phyloP scores from a whole-genome alignment of 768 basidiomycete species.

The Tylopilus sp. region DNA sequence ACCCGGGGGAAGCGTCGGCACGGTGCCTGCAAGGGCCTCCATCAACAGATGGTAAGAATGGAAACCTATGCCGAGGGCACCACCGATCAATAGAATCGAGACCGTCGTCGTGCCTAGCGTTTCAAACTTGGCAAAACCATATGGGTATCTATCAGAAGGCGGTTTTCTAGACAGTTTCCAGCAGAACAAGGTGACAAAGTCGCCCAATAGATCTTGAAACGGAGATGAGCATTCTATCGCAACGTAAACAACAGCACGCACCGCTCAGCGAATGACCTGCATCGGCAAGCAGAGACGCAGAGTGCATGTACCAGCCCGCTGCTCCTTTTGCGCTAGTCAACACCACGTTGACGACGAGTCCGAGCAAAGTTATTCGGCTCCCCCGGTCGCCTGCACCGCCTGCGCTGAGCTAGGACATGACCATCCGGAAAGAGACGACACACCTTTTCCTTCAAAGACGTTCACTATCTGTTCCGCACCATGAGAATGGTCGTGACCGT shows the following conservation, averaged over 20 bases:
- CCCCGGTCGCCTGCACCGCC: slow-evolving; percentile 65
- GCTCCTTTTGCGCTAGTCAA: slow-evolving; percentile 81
- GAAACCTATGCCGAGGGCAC: slow-evolving; percentile 80
- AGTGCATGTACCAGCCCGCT: slow-evolving; percentile 89
- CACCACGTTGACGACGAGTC: slow-evolving; percentile 76
- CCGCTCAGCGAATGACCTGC: slow-evolving; percentile 90
- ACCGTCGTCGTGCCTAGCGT: slow-evolving; percentile 91
- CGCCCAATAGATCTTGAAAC: slow-evolving; percentile 71
- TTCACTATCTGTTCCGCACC: slow-evolving; percentile 67
- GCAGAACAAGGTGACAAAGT: slow-evolving; percentile 86
- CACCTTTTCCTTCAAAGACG: slow-evolving; percentile 64
- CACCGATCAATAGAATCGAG: slow-evolving; percentile 80
- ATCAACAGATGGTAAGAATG: slow-evolving; percentile 87
- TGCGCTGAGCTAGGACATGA: neutral
- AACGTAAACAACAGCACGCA: slow-evolving; percentile 35
- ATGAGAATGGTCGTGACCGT: slow-evolving; percentile 53
- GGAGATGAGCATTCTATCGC: slow-evolving; percentile 6
- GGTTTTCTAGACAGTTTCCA: slow-evolving; percentile 82
- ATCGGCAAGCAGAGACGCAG: slow-evolving; percentile 87
- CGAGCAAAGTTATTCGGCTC: slow-evolving; percentile 79
- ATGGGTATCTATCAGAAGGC: slow-evolving; percentile 80
- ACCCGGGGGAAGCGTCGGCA: slow-evolving; percentile 62
- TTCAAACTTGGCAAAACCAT: slow-evolving; percentile 92
- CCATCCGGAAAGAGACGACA: slow-evolving; percentile 17
- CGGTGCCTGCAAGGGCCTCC: slow-evolving; percentile 64